A percentile compares a stretch with the other conserved stretches of the same genome.
These are phyloP conservation scores for Penicillium nucicola DNA, from an alignment of 495 filamentous ascomycete species.

Conservation along the genomic window DNA sequence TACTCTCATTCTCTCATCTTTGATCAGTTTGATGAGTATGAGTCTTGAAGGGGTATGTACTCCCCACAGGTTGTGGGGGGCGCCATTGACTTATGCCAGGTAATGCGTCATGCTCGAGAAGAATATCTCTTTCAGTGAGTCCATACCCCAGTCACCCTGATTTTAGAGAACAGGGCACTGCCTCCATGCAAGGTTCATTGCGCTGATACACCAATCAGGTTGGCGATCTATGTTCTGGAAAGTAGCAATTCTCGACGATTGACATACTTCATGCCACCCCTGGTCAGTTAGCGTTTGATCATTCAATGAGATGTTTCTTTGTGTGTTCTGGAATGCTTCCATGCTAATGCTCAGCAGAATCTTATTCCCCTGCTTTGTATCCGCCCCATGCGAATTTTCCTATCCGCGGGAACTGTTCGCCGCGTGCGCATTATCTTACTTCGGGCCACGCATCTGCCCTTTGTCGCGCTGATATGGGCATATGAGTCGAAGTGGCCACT, in stretches of 20 bases:
- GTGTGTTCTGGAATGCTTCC: constrained; percentile 14
- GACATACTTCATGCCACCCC: constrained; percentile 72
- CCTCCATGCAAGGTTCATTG: background rate
- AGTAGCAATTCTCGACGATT: constrained; percentile 70
- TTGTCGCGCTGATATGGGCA: constrained; percentile 58
- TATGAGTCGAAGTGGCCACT: constrained; percentile 50
- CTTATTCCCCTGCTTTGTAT: constrained; percentile 79
- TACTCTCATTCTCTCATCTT: constrained; percentile 83
- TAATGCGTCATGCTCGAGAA: constrained; percentile 60
- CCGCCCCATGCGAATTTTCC: constrained; percentile 74
- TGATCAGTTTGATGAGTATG: constrained; percentile 90
- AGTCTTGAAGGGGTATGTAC: constrained; percentile 75
- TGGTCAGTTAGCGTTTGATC: constrained; percentile 41
- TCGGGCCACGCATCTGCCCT: constrained; percentile 65
- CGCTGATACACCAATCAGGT: constrained; percentile 22
- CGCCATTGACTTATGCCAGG: constrained; percentile 36
- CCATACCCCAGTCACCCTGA: background rate
- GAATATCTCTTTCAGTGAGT: constrained; percentile 83
- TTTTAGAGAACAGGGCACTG: constrained; percentile 3
- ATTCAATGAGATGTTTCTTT: constrained; percentile 1
- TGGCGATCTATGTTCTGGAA: constrained; percentile 73
- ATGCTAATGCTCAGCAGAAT: constrained; percentile 54
- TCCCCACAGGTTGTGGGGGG: background rate
- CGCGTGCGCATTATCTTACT: constrained; percentile 72
- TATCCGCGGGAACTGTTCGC: constrained; percentile 70